Base-by-base conservation (phyloP, 495 filamentous ascomycete species). In the Letharia columbiana region DNA sequence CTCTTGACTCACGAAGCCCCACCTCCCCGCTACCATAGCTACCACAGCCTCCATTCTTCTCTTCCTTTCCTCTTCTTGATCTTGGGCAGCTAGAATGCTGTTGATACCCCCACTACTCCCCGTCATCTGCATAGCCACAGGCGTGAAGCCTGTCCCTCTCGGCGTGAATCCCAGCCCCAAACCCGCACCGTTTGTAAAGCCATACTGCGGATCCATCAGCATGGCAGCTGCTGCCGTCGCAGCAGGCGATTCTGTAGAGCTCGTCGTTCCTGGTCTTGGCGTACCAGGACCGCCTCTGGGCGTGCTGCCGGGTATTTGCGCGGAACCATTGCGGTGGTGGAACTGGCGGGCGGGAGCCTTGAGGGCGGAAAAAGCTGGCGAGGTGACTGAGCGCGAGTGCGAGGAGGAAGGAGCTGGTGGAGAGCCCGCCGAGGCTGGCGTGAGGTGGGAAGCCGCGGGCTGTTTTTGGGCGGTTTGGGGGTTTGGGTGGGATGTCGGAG, bases 291-390 rank as follows among this genome's bases (percentile, higher is more conserved):
- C 64, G 12, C 31, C 37, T 8, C 64, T 15, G 10, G 64, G 58
- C 64, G 58, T 66, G 23, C 64, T 61, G 56, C 56, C 39, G 11
- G 64, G 57, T 12, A 66, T n/a, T 17, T 64, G 49, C 17, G 40
- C 47, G 0, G 61, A 60, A 28, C 41, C 23, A 42, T 64, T 64
- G n/a, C 50, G 93, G 75, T 96, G 92, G 91, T 79, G 88, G 77
- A 90, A 85, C n/a, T 91, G 93, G 5, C 94, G 91, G 88, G 90
- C 88, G 76, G 91, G 94, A 82, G 92, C 91, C 23, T 68, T 65
- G 66, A 79, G 67, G 39, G 66, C 28, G 31, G 61, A 60, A 40
- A 62, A 58, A 33, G 65, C 67, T 37, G 70, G 70, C 13, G 67
- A 69, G 40, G 65, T 62, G 47, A 65, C 49, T 2, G 70, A 68